Conservation (phyloP, 352 stramenopile species). For the Globisporangium lucens region DNA sequence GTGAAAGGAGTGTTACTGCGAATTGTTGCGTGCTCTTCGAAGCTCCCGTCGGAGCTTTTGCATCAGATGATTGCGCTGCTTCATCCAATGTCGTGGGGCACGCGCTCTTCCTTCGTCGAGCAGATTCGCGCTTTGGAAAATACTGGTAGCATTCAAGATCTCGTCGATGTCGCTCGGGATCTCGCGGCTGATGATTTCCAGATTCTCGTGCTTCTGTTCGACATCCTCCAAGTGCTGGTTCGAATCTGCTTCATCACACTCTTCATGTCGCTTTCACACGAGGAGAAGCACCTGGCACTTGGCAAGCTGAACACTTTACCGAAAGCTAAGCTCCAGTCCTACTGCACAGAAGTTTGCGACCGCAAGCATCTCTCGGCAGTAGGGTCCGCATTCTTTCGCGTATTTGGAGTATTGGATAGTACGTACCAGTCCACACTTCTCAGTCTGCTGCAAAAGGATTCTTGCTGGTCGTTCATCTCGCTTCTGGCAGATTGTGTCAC, state of each 20-base stretch:
- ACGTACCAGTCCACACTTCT: conserved; percentile 42
- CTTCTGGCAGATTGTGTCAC: conserved; percentile 26
- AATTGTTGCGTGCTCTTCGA: conserved; percentile 51
- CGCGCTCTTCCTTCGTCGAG: conserved; percentile 54
- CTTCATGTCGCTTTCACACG: conserved; percentile 27
- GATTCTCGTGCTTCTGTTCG: conserved; percentile 41
- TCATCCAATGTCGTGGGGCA: conserved; percentile 45
- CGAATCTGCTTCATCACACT: conserved; percentile 33
- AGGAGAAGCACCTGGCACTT: conserved; percentile 26
- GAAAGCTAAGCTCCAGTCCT: conserved; percentile 34
- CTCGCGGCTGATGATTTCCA: conserved; percentile 38
- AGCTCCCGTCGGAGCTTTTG: conserved; percentile 34
- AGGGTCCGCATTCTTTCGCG: conserved; percentile 36
- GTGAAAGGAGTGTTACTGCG: conserved; percentile 60
- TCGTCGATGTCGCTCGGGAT: conserved; percentile 31
- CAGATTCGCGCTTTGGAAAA: conserved; percentile 53
- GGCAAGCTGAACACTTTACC: conserved; percentile 36
- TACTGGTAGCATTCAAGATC: conserved; percentile 28
- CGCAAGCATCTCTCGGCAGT: conserved; percentile 15
- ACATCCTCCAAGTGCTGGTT: conserved; percentile 30
- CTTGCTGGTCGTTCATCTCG: conserved; percentile 51
- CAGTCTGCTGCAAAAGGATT: conserved; percentile 28
- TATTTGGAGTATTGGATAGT: conserved; percentile 39
- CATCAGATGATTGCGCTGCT: conserved; percentile 45
- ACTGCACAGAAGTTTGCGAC: conserved; percentile 34